Evolutionary conservation across 164 flowering plant species (phyloP).

Genomic region (Stephania cephalantha): DNA sequence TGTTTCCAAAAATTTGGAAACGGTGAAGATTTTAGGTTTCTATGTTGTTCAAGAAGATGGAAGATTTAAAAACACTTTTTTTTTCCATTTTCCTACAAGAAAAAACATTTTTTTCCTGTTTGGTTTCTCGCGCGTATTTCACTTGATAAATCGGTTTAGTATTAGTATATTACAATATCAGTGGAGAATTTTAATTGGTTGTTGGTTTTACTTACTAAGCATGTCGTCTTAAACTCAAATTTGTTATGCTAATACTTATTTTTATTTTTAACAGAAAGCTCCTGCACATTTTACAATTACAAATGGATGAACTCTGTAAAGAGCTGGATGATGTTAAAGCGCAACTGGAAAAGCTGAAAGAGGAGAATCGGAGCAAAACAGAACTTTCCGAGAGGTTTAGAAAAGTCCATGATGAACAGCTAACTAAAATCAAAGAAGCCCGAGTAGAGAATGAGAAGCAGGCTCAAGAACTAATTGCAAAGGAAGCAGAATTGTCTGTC

Average conservation of each 20-base stretch:
- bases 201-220: not conserved
- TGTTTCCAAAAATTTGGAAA: not conserved
- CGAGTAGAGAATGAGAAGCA: conserved; percentile 40
- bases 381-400: conserved; percentile 45
- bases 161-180: not conserved
- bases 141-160: too few relatives aligned
- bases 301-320: conserved; percentile 46
- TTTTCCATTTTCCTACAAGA: not conserved
- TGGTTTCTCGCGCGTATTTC: not conserved
- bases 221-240: not conserved
- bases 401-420: conserved; percentile 39
- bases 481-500: conserved; percentile 31
- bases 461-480: conserved; percentile 30
- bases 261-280: conserved; percentile 4
- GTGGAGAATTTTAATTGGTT: not conserved
- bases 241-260: not conserved
- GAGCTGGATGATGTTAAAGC: conserved; percentile 64
- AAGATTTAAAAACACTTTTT: not conserved
- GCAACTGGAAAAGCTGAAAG: conserved; percentile 54
- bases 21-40: not conserved
- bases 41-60: not conserved
- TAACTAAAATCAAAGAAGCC: conserved; percentile 36
- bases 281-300: not conserved
- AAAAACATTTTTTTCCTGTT: not conserved
- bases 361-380: conserved; percentile 32